Evolutionary conservation across 805 yeast species (phyloP).

Genomic region (Starmerella davenportii): DNA sequence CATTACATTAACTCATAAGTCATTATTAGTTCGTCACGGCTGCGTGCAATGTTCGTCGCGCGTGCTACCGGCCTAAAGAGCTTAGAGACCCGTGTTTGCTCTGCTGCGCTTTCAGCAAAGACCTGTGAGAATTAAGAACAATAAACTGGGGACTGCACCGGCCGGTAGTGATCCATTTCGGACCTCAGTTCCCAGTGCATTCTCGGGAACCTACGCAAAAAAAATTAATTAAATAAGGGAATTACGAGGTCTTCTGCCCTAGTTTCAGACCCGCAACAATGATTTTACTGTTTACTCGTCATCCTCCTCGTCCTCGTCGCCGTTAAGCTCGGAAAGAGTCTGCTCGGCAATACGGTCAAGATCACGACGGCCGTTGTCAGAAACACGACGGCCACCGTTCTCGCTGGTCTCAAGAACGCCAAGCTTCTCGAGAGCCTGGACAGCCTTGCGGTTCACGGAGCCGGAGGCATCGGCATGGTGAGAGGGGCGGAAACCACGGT

Average conservation of each 20-base stretch:
- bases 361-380: slow-evolving; percentile 99
- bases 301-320: slow-evolving; percentile 23
- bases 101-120: no score
- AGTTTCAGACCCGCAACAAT: neutral
- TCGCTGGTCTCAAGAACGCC: slow-evolving; percentile 92
- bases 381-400: slow-evolving; percentile 98
- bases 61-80: no score
- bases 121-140: no score
- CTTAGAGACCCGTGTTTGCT: no score
- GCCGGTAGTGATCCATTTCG: slow-evolving; percentile 4
- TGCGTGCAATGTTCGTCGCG: no score
- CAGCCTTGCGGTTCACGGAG: slow-evolving; percentile 94
- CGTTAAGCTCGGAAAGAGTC: slow-evolving; percentile 82
- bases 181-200: slow-evolving; percentile 17
- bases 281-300: no score
- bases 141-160: neutral
- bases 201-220: slow-evolving; percentile 15
- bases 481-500: slow-evolving; percentile 98
- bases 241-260: neutral
- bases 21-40: no score
- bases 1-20: no score
- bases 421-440: slow-evolving; percentile 95
- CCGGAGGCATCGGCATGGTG: slow-evolving; percentile 99
- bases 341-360: slow-evolving; percentile 99
- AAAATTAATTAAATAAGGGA: slow-evolving; percentile 3